Evolutionary conservation across 2,329 filamentous ascomycete species (phyloP), one percentile per base, ranked within the genome.

Genomic region (Colletotrichum sp.): DNA sequence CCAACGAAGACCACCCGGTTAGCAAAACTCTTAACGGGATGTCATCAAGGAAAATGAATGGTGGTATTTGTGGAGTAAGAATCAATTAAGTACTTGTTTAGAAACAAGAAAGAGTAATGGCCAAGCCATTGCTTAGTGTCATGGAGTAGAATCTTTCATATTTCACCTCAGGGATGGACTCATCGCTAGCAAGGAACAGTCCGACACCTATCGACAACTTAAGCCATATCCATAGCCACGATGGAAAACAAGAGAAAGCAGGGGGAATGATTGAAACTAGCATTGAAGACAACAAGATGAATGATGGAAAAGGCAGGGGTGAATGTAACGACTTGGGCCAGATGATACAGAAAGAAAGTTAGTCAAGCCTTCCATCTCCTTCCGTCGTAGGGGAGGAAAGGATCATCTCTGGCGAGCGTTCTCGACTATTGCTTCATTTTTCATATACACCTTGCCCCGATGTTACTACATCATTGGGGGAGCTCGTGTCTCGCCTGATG

Each of bases 181-280:
- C n/a, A 4, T 49, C 44, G 16, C 44, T 21, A 3, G 44, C 6
- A 49, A 21, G 44, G 0, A 21, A 49, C 10, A 49, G 44, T 21
- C 0, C 10, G 6, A 13, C 44, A 52, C 44, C n/a, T 8, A 13
- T 52, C n/a, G 0, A 52, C 0, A 52, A 9, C 44, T 13, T 26
- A 5, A 26, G 6, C 6, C 6, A 26, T 26, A 5, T 26, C 26
- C 6, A 5, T 6, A 26, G 26, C 26, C 26, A 26, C 5, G 6
- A 26, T 5, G 26, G 10, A 12, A 12, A 0, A 21, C 10, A 12
- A 13, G 0, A 13, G n/a, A 0, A n/a, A 49, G 10, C 18, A 49
- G 5, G 3, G 10, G 10, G 1, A 26, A 26, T 5, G 26, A 26
- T 26, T 5, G 26, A 26, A 26, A 5, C 26, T 26, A 26, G 26